Conservation (phyloP, 306 rosid genomes). For the Ochetophila trinervis region DNA sequence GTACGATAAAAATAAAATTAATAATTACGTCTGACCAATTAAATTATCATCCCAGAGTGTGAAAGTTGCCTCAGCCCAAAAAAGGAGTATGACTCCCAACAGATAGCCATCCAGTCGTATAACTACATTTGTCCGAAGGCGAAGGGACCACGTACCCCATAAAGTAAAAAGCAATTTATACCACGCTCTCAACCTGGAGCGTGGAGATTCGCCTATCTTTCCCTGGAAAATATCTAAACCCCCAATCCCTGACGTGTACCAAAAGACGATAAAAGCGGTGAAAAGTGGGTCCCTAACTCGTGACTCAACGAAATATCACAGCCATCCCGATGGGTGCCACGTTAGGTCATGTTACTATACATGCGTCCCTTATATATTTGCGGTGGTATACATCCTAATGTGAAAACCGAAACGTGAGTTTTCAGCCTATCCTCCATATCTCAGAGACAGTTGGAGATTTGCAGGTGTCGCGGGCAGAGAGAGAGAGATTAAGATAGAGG, state of each 20-base stretch:
- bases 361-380: constrained; percentile 29
- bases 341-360: constrained; percentile 23
- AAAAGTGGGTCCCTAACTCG: constrained; percentile 29
- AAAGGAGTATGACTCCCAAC: background rate
- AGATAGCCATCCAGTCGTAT: constrained; percentile 7
- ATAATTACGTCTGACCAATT: too few species aligned
- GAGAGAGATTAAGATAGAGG: background rate
- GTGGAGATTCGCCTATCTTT: background rate
- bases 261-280: constrained; percentile 27
- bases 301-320: constrained; percentile 12
- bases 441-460: too few species aligned
- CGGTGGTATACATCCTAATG: constrained; percentile 24
- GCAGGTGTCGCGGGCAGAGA: background rate
- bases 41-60: too few species aligned
- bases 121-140: constrained; percentile 13
- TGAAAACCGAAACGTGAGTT: background rate
- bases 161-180: background rate
- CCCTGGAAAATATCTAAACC: constrained; percentile 46
- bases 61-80: too few species aligned
- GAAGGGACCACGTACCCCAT: constrained; percentile 28
- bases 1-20: too few species aligned
- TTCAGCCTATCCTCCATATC: background rate
- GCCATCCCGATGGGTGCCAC: constrained; percentile 39
- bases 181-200: constrained; percentile 31
- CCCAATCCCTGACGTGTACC: constrained; percentile 38